Evolutionary conservation across 1,284 basidiomycete species (phyloP).

Genomic region (Anthracocystis setariae): DNA sequence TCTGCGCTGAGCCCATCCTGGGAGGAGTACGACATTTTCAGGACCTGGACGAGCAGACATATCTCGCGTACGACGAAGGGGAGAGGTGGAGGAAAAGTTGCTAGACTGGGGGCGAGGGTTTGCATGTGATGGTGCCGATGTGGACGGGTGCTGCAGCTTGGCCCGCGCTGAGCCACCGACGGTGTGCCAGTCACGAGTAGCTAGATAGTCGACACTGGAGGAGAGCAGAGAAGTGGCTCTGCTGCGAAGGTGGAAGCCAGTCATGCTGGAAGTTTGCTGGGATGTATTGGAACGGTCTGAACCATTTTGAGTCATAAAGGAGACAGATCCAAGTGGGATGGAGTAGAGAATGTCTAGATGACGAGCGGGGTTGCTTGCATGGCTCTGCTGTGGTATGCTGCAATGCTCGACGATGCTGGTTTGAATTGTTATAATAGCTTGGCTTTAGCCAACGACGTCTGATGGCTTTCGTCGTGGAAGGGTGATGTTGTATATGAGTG

Average conservation of each 20-base stretch:
- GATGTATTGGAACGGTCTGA: constrained; percentile 13
- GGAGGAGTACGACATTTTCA: constrained; percentile 38
- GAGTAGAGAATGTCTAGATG: not conserved
- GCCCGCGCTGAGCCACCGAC: constrained; percentile 31
- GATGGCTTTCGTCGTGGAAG: too few relatives aligned
- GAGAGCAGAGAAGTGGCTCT: constrained; percentile 33
- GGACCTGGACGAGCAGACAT: constrained; percentile 27
- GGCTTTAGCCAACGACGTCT: too few relatives aligned
- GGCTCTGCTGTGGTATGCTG: not conserved
- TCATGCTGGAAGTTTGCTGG: constrained; percentile 38
- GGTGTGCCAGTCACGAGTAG: constrained; percentile 37
- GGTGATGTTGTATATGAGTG: too few relatives aligned
- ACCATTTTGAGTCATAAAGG: constrained; percentile 30
- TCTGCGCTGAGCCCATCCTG: constrained; percentile 48
- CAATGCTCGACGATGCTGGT: too few relatives aligned
- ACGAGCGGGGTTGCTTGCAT: constrained; percentile 3
- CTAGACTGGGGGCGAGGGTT: constrained; percentile 5
- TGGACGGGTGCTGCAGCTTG: constrained; percentile 19
- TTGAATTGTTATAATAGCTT: too few relatives aligned
- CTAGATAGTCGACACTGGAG: constrained; percentile 40
- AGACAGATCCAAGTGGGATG: not conserved
- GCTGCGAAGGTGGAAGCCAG: constrained; percentile 35
- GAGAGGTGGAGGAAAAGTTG: constrained; percentile 18
- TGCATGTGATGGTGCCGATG: constrained; percentile 1
- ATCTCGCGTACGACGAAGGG: constrained; percentile 18